Base-by-base conservation (phyloP, 768 basidiomycete genomes). In the Tubosaeta sp. region DNA sequence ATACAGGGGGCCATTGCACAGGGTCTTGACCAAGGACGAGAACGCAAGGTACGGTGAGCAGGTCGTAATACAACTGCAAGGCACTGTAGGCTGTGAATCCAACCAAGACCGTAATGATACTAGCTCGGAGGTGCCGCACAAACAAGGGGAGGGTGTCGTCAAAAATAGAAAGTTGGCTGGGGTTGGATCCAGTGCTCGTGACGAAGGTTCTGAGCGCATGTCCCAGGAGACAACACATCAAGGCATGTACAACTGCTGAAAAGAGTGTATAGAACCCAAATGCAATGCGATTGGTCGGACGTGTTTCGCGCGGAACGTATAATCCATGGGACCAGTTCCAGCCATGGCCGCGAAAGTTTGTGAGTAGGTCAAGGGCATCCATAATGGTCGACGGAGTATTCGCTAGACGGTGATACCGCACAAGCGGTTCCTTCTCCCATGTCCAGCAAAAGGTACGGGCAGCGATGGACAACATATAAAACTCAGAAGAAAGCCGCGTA, bases 281-380 rank as follows among this genome's bases (percentile, higher is more conserved):
- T 12, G 64, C 55, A 1, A 52, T 17, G 9, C 63, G 71, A n/a
- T 77, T 74, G 1, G 61, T 53, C 2, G 74, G 71, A 17, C 78
- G 76, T 10, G 69, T 73, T 55, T 79, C 76, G 6, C 52, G 63
- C 6, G 71, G 65, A 26, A 68, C 31, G 45, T 62, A 49, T 10
- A 62, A 10, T 25, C 59, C 54, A 29, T 65, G 58, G 1, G 82
- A 80, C 78, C 82, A 85, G 38, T 77, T 68, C 84, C 85, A 86
- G 13, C 81, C 83, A 44, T 72, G 60, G 7, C 85, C 85, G 16
- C 85, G 81, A 13, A 81, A 57, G 53, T 76, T 82, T 57, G 67
- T 70, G 25, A 55, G 56, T 17, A 87, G 72, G 50, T 86, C 83
- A 12, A 76, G 57, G 2, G 77, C 76, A 50, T 86, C 76, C 38